Conservation (phyloP, 441 rosid genomes). For the Corymbia calophylla region DNA sequence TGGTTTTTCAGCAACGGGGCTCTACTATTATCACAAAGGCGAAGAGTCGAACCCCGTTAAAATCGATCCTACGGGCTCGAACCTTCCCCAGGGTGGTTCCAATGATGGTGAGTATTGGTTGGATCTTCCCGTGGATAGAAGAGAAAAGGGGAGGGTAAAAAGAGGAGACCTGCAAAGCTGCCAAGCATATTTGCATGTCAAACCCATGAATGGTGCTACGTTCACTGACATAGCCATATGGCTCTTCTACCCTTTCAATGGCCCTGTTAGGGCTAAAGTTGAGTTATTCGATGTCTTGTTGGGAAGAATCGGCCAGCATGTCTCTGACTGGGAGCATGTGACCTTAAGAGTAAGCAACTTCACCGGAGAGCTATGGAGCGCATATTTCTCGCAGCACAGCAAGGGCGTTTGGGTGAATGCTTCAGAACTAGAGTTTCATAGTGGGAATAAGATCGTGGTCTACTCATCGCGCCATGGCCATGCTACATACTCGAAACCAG, state of each 20-base stretch:
- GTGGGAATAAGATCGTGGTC: background rate
- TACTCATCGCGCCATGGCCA: slow-evolving; percentile 4
- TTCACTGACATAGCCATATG: slow-evolving; percentile 5
- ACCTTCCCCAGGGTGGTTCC: slow-evolving; percentile 3
- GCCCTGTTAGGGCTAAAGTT: background rate
- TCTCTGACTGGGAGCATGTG: slow-evolving; percentile 11
- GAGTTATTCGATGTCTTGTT: background rate
- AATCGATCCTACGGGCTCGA: background rate
- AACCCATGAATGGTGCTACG: slow-evolving; percentile 2
- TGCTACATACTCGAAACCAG: slow-evolving; percentile 3
- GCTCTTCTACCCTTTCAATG: slow-evolving; percentile 10
- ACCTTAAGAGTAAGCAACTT: slow-evolving; percentile 9
- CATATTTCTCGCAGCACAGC: slow-evolving; percentile 1
- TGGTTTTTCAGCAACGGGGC: slow-evolving; percentile 8
- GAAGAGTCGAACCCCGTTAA: background rate
- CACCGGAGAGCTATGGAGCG: slow-evolving; percentile 8
- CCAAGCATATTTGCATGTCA: background rate
- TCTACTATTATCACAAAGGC: background rate
- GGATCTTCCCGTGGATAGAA: background rate
- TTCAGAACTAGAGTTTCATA: background rate
- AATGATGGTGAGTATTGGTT: background rate
- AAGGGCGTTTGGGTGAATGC: slow-evolving; percentile 4
- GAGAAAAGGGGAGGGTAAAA: background rate
- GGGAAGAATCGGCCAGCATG: slow-evolving; percentile 1
- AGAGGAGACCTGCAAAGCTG: slow-evolving; percentile 1